phyloP scores from a whole-genome alignment of 805 yeast genomes.

The Candida quercuum region DNA sequence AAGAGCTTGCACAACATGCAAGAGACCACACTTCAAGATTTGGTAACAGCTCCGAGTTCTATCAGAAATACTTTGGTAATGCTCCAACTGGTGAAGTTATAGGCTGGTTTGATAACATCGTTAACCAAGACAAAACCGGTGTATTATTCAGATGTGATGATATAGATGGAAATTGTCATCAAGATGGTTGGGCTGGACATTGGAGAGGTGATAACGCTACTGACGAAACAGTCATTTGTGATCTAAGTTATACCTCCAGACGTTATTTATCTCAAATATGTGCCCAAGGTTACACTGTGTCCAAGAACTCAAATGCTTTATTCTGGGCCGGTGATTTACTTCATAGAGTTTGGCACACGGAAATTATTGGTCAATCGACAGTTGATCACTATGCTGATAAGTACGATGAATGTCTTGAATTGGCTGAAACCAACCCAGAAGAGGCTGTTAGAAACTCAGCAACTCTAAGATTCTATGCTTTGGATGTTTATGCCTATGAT shows the following conservation, averaged over 20 bases:
- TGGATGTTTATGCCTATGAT: conserved; percentile 27
- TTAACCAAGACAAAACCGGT: conserved; percentile 29
- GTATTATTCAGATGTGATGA: conserved; percentile 36
- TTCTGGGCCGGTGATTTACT: conserved; percentile 33
- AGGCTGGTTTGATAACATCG: conserved; percentile 30
- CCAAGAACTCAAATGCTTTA: conserved; percentile 21
- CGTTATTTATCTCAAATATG: conserved; percentile 29
- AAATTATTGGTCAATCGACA: conserved; percentile 25
- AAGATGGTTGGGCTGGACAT: conserved; percentile 34
- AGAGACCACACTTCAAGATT: conserved; percentile 29
- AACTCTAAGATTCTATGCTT: conserved; percentile 25
- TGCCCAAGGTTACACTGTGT: conserved; percentile 28
- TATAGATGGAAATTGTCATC: conserved; percentile 30
- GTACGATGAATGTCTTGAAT: conserved; percentile 28
- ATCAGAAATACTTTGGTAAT: conserved; percentile 33
- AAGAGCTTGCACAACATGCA: conserved; percentile 29
- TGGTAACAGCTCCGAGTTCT: conserved; percentile 29
- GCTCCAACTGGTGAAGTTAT: conserved; percentile 31
- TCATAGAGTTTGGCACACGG: conserved; percentile 35
- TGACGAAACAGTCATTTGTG: conserved; percentile 37
- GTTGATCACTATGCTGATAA: conserved; percentile 34
- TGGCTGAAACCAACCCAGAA: conserved; percentile 27
- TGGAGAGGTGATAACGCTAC: conserved; percentile 31
- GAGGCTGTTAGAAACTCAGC: conserved; percentile 33
- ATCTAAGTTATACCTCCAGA: conserved; percentile 30